Evolutionary conservation across 805 yeast genomes (phyloP).

Genomic region (Lachancea meyersii): DNA sequence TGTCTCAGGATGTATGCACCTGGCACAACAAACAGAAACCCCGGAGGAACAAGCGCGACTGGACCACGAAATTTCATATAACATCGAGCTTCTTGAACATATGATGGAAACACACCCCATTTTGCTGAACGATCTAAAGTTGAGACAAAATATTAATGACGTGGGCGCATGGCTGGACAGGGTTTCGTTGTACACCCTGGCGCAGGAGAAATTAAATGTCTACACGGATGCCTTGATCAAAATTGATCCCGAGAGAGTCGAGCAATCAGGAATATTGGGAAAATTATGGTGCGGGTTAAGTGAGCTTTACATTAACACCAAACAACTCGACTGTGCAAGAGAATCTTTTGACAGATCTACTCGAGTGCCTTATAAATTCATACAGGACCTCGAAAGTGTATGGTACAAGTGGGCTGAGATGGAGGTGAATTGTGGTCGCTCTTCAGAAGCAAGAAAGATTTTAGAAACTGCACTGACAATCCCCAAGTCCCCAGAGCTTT

Average conservation of each 20-base stretch:
- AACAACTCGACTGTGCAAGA: conserved; percentile 54
- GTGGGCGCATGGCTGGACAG: conserved; percentile 67
- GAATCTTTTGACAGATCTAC: conserved; percentile 57
- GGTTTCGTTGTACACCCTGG: conserved; percentile 39
- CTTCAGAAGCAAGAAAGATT: conserved; percentile 40
- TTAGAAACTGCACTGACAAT: conserved; percentile 38
- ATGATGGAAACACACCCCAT: conserved; percentile 53
- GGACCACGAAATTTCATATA: conserved; percentile 37
- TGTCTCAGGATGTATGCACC: conserved; percentile 20
- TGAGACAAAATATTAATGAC: conserved; percentile 56
- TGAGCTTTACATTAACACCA: conserved; percentile 47
- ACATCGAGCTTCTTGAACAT: conserved; percentile 44
- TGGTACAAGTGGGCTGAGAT: conserved; percentile 74
- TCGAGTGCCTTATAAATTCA: conserved; percentile 58
- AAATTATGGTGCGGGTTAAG: conserved; percentile 71
- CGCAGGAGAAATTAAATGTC: conserved; percentile 37
- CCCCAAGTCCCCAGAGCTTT: conserved; percentile 31
- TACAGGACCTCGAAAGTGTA: conserved; percentile 60
- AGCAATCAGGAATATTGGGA: conserved; percentile 40
- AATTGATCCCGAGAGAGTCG: conserved; percentile 54
- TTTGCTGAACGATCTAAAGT: conserved; percentile 57
- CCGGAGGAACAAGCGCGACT: conserved; percentile 14
- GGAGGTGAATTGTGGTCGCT: conserved; percentile 46
- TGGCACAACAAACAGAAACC: conserved; percentile 11
- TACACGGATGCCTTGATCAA: conserved; percentile 60